Conservation (phyloP, 164 flowering plant genomes). For the Piper longum region DNA sequence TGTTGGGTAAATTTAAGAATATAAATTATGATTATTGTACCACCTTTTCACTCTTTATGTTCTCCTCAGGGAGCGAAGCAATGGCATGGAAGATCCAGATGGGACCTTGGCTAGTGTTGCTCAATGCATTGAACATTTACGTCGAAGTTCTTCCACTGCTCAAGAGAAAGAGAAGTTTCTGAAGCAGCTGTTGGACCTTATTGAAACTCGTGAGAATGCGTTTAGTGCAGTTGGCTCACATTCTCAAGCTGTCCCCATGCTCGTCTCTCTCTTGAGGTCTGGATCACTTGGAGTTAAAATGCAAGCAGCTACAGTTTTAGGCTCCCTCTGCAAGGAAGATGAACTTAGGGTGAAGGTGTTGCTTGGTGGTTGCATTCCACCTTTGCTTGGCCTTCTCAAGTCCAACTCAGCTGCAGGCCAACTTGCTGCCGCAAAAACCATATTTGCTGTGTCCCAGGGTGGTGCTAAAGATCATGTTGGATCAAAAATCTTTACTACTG, state of each 20-base stretch:
- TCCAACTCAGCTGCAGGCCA: conserved; percentile 79
- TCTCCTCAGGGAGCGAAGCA: conserved; percentile 54
- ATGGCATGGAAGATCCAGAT: conserved; percentile 89
- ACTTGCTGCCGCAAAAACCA: conserved; percentile 82
- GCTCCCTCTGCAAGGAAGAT: conserved; percentile 89
- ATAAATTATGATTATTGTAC: too few relatives aligned
- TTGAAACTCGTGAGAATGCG: conserved; percentile 77
- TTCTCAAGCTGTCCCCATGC: conserved; percentile 94
- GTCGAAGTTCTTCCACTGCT: conserved; percentile 56
- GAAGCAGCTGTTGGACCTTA: conserved; percentile 72
- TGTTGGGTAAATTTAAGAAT: too few relatives aligned
- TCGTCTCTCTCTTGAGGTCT: conserved; percentile 86
- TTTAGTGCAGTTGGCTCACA: conserved; percentile 97
- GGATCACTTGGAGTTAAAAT: conserved; percentile 74
- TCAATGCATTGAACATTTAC: conserved; percentile 92
- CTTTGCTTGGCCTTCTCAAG: conserved; percentile 82
- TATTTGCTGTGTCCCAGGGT: conserved; percentile 89
- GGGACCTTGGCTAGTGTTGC: conserved; percentile 96
- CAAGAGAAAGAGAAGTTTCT: conserved; percentile 77
- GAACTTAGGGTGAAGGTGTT: conserved; percentile 85
- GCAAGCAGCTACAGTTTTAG: conserved; percentile 85
- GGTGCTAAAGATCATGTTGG: conserved; percentile 90
- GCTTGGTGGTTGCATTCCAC: conserved; percentile 97
- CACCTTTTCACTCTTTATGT: neutral
- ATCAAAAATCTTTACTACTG: conserved; percentile 90